phyloP scores from a whole-genome alignment of 495 filamentous ascomycete species.

The Penicillium chermesinum region DNA sequence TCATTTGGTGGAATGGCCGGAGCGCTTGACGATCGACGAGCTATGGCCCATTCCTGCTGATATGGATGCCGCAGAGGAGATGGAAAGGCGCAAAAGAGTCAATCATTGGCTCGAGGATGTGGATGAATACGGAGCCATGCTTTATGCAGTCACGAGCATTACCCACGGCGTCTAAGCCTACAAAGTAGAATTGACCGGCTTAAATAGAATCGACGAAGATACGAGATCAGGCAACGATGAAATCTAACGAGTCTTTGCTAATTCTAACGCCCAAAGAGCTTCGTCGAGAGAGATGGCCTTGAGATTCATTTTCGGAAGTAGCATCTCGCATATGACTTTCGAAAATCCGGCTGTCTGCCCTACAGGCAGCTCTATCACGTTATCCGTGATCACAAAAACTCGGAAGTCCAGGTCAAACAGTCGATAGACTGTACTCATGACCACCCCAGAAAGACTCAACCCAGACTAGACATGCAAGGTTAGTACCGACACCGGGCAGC shows the following conservation, averaged over 20 bases:
- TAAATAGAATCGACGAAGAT: too few species aligned
- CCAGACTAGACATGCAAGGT: conserved; percentile 34
- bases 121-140: conserved; percentile 46
- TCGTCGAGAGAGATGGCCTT: conserved; percentile 19
- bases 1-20: conserved; percentile 36
- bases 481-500: too few species aligned
- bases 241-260: too few species aligned
- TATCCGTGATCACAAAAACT: conserved; percentile 40
- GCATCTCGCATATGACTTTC: conserved; percentile 19
- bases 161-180: conserved; percentile 35
- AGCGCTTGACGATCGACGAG: conserved; percentile 38
- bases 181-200: neutral
- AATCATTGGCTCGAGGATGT: conserved; percentile 41
- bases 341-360: conserved; percentile 20
- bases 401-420: conserved; percentile 43
- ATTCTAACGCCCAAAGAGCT: too few species aligned
- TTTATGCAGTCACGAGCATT: conserved; percentile 41
- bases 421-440: conserved; percentile 39
- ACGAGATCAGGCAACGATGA: too few species aligned
- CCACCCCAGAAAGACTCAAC: conserved; percentile 36
- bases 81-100: conserved; percentile 27
- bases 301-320: conserved; percentile 32
- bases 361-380: conserved; percentile 37
- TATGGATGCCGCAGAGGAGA: conserved; percentile 19
- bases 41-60: conserved; percentile 36